Conservation (phyloP, 1,284 basidiomycete genomes). For the Mycena sp. region DNA sequence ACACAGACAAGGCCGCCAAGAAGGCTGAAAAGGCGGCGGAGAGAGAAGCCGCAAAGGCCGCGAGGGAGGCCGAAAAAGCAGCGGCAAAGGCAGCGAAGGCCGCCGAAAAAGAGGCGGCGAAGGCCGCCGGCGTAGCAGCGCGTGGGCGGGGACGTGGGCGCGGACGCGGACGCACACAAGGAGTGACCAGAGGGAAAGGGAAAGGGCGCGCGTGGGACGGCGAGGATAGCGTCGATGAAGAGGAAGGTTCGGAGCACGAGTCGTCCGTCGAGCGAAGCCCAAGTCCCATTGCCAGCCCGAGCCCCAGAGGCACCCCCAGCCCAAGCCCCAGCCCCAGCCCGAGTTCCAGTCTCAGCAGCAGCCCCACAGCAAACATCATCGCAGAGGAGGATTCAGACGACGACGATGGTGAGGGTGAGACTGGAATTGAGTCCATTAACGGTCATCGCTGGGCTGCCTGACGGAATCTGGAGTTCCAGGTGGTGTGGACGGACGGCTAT, state of each 20-base stretch:
- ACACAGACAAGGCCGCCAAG: neutral
- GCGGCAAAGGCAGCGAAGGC: neutral
- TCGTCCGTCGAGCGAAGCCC: neutral
- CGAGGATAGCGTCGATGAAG: neutral
- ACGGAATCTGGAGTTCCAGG: conserved; percentile 8
- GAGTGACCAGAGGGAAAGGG: neutral
- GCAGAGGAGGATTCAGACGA: neutral
- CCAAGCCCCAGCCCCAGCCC: neutral
- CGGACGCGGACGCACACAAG: neutral
- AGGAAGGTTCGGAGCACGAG: neutral
- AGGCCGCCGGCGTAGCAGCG: neutral
- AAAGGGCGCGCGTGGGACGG: neutral
- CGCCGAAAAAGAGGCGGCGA: neutral
- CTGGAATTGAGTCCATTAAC: conserved; percentile 1
- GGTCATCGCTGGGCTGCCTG: conserved; percentile 5
- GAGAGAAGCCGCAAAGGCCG: neutral
- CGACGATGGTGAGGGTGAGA: neutral
- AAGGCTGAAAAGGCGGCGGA: neutral
- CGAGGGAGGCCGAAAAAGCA: neutral
- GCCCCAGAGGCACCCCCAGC: neutral
- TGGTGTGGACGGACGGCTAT: conserved; percentile 13
- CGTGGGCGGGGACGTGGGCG: conserved; percentile 2
- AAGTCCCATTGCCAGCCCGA: neutral
- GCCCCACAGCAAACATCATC: neutral
- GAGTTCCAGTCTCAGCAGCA: neutral